Evolutionary conservation across 805 yeast species (phyloP).

Genomic region (Huiozyma naganishii): DNA sequence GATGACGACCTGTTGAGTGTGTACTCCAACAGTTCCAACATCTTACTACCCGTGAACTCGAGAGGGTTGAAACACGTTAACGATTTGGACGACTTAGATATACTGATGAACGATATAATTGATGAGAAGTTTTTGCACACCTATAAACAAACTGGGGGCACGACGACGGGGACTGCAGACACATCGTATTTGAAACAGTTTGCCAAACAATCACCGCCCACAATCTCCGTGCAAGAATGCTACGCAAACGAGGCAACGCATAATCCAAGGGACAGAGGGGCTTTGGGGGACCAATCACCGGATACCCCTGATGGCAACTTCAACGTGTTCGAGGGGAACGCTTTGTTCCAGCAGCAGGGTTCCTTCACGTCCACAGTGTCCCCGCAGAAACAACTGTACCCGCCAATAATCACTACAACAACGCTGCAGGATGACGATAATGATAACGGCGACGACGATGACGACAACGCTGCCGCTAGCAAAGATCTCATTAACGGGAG

Average conservation of each 20-base stretch:
- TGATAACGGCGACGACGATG: conserved; percentile 1
- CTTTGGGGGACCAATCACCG: too few species aligned
- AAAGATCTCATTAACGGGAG: conserved; percentile 23
- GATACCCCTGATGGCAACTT: background rate
- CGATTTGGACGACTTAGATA: conserved; percentile 16
- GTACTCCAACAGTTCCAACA: conserved; percentile 16
- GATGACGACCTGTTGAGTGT: conserved; percentile 24
- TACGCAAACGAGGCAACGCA: background rate
- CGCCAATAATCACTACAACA: background rate
- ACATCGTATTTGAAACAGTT: background rate
- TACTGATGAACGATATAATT: conserved; percentile 3
- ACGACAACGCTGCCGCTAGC: conserved; percentile 8
- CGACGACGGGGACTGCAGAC: background rate
- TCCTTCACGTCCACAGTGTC: background rate
- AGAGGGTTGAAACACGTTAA: conserved; percentile 19
- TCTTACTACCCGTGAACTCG: conserved; percentile 17
- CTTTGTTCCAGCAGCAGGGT: background rate
- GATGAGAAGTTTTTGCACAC: too few species aligned
- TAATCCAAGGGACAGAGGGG: background rate
- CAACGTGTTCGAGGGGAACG: background rate
- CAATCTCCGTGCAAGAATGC: background rate
- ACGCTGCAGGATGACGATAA: background rate
- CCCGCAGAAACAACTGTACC: conserved; percentile 1
- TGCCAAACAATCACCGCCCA: background rate
- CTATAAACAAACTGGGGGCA: background rate